Evolutionary conservation across 495 filamentous ascomycete genomes (phyloP), one percentile per base, ranked within the genome.

Genomic region (Xylaria nigripes): DNA sequence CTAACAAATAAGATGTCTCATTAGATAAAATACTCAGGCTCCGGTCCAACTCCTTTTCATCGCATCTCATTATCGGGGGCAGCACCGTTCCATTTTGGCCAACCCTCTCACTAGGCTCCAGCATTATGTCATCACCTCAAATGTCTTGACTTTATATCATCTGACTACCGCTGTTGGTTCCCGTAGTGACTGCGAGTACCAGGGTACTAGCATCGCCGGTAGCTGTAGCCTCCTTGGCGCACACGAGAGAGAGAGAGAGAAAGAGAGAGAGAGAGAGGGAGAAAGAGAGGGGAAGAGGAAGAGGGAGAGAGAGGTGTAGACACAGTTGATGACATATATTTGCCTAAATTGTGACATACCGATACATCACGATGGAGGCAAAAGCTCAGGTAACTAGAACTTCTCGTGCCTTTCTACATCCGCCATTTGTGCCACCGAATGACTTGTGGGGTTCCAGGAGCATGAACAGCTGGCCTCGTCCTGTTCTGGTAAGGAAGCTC

Each of bases 401-500:
- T 16, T 44, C 34, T 45, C 10, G 21, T 41, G 15, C 25, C 16
- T 42, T 21, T 25, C n/a, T 12, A 36, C 32, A 16, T 47, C 7
- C 12, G 23, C n/a, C 18, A 1, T 29, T 21, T 51, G 9, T 23
- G 24, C n/a, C n/a, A 55, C 43, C 54, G 64, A 67, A 59, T 71
- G 55, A 48, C 42, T 45, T 54, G 48, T 61, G 55, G 19, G 6
- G n/a, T 18, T 42, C 51, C 68, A 90, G 86, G 79, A 75, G 72
- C 78, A 76, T 56, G 83, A 89, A 67, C 70, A 68, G 25, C 73
- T 72, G 53, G 70, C 88, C 49, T 72, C 72, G 34, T 65, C 55
- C 22, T 74, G 83, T 18, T 67, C 68, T 24, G 84, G 78, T 44
- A 81, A 82, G 49, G 77, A 83, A 32, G 90, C 91, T 18, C 73